These are phyloP conservation scores for Nicotiana obtusifolia DNA, from an alignment of 257 asterid species.

Conservation along the genomic window DNA sequence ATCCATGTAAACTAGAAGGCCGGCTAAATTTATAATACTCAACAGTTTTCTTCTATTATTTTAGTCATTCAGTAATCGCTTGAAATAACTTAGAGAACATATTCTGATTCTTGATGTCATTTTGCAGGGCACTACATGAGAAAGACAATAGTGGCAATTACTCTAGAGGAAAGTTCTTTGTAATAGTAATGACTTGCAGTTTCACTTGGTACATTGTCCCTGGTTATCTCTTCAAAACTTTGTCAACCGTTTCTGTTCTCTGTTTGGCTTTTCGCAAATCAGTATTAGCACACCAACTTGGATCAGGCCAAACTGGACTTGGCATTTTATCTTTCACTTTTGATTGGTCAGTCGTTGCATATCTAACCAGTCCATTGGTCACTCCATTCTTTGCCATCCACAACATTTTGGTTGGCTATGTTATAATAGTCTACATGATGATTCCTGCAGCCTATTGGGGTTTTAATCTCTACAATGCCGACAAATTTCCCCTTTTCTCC, in stretches of 20 bases:
- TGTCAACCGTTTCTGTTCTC: constrained; percentile 42
- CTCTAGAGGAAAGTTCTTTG: constrained; percentile 51
- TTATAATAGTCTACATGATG: constrained; percentile 26
- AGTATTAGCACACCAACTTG: constrained; percentile 46
- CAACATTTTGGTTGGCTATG: constrained; percentile 47
- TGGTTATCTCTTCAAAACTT: constrained; percentile 37
- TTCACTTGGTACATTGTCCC: constrained; percentile 57
- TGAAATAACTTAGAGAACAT: not conserved
- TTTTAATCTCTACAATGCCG: constrained; percentile 44
- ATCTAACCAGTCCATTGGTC: constrained; percentile 50
- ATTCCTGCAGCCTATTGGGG: constrained; percentile 62
- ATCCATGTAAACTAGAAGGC: no score
- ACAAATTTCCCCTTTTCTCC: constrained; percentile 53
- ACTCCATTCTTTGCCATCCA: constrained; percentile 65
- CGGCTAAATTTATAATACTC: no score
- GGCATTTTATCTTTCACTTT: constrained; percentile 54
- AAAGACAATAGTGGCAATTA: constrained; percentile 18
- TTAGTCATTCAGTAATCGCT: not conserved
- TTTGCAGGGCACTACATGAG: constrained; percentile 68
- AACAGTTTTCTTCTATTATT: not conserved
- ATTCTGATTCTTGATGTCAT: not conserved
- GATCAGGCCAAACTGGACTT: constrained; percentile 63
- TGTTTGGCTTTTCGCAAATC: constrained; percentile 49
- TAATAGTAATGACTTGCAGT: constrained; percentile 45
- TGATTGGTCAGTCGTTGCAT: constrained; percentile 56